These are phyloP conservation scores for Leishmania guyanensis DNA, from an alignment of 208 protist genomes.

Conservation along the genomic window DNA sequence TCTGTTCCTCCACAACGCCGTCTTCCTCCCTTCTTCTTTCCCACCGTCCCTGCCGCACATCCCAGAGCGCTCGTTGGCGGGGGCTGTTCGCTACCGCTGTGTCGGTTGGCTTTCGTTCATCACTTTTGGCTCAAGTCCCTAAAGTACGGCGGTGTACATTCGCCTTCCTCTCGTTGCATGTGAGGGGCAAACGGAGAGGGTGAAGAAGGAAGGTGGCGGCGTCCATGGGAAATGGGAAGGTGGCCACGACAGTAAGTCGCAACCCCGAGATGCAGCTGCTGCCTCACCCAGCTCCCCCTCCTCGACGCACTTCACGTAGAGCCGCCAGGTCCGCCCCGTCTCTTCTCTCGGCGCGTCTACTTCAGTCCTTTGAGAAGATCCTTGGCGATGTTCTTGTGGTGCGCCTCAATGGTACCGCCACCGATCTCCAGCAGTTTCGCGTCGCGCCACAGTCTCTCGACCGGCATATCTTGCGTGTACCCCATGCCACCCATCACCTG, in stretches of 20 bases:
- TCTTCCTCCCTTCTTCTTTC: too few relatives aligned
- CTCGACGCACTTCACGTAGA: not conserved
- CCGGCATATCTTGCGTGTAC: conserved; percentile 95
- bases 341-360: not conserved
- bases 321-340: not conserved
- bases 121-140: not conserved
- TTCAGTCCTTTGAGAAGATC: conserved; percentile 53
- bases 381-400: conserved; percentile 85
- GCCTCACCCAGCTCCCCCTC: not conserved
- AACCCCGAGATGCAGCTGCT: not conserved
- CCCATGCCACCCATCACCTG: conserved; percentile 96
- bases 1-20: too few relatives aligned
- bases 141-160: not conserved
- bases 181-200: not conserved
- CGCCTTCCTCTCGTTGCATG: not conserved
- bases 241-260: not conserved
- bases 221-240: not conserved
- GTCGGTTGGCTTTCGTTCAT: not conserved
- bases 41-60: too few relatives aligned
- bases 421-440: conserved; percentile 96
- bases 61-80: too few relatives aligned
- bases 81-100: too few relatives aligned
- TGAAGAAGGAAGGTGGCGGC: not conserved
- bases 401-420: conserved; percentile 80
- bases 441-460: conserved; percentile 95